Base-by-base conservation (phyloP, 129 eudicot species). In the Centella asiatica region DNA sequence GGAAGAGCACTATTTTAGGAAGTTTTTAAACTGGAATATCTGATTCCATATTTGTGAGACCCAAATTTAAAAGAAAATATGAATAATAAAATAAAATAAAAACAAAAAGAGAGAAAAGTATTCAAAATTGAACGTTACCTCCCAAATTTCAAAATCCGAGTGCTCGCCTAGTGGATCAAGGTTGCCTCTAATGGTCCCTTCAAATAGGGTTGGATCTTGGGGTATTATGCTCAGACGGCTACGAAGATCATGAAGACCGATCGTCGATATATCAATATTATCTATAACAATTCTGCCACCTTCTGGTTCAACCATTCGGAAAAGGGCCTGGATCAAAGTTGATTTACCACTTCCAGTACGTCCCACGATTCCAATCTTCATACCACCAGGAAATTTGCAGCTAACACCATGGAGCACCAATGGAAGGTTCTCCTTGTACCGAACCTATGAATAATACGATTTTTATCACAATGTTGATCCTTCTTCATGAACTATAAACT, bases 311-410 rank as follows among this genome's bases (percentile, higher is more conserved):
- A 90, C 67, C 67, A 87, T 71, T 32, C 98, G 81, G 54, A 90
- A 90, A 17, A 90, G 62, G 3, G 94, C 98, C 67, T 90, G 98
- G 40, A 90, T 86, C 64, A 90, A 63, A 56, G 98, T 90, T 2
- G 98, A 90, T 76, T 90, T 90, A 14, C 98, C 98, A 60, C 98
- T 86, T 70, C 98, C 98, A 1, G 98, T 90, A 46, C 98, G 95
- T 22, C 98, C 95, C 24, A 90, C 98, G 40, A 90, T 84, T 57
- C 95, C 98, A 8, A 87, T 81, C 69, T 90, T 90, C 67, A 70
- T 79, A 50, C 98, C 95, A 56, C 98, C 98, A 5, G 90, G 95
- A 54, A 90, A 81, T 8, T 70, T 80, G 77, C 95, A 87, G 36
- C 90, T 74, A 55, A 90, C 77, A 26, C 80, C 90, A 44, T 81